These are phyloP conservation scores for Ricinus communis DNA, from an alignment of 345 rosid species.

Conservation along the genomic window DNA sequence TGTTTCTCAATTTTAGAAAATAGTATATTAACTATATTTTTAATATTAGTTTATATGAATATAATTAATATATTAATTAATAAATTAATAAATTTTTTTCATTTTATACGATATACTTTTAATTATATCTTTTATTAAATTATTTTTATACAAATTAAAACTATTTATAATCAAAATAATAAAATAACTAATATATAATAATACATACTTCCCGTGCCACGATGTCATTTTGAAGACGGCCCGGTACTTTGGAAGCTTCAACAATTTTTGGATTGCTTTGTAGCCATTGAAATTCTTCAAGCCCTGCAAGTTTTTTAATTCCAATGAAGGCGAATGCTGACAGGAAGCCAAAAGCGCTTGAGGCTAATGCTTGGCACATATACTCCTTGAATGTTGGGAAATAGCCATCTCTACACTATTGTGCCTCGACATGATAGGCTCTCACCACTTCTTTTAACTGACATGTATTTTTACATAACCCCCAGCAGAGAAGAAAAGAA, in stretches of 20 bases:
- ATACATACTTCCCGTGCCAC: constrained; percentile 14
- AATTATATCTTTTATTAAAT: too few species aligned
- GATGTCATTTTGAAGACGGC: constrained; percentile 11
- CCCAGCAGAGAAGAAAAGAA: too few species aligned
- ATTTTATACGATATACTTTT: too few species aligned
- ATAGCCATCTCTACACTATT: not conserved
- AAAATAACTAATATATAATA: too few species aligned
- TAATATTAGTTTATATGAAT: too few species aligned
- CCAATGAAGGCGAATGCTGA: not conserved
- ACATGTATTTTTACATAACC: too few species aligned
- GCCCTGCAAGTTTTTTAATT: constrained; percentile 9
- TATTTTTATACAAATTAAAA: too few species aligned
- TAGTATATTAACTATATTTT: too few species aligned
- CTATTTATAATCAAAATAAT: too few species aligned
- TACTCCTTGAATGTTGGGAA: constrained; percentile 16
- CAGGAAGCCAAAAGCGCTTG: not conserved
- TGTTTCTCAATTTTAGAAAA: too few species aligned
- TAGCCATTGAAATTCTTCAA: constrained; percentile 11
- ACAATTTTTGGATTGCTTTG: constrained; percentile 2
- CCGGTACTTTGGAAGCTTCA: not conserved
- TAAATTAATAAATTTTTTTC: too few species aligned
- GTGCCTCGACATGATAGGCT: not conserved
- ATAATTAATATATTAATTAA: too few species aligned
- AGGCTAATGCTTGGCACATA: not conserved
- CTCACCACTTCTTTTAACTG: constrained; percentile 4